Conservation (phyloP, 306 rosid species). For the Cicer arietinum region DNA sequence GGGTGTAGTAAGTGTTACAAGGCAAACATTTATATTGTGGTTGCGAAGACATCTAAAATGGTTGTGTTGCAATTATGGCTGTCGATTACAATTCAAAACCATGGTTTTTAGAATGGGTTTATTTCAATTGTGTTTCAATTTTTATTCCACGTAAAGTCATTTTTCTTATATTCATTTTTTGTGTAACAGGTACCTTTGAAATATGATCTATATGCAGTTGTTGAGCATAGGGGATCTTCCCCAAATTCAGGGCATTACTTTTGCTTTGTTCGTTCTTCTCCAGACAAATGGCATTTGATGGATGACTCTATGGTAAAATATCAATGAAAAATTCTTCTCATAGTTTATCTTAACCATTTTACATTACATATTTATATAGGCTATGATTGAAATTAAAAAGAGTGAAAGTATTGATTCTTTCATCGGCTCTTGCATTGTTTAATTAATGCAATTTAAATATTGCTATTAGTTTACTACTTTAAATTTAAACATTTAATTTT, state of each 20-base stretch:
- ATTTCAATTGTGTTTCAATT: not conserved
- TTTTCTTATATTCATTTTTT: slow-evolving; percentile 12
- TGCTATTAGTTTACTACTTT: not conserved
- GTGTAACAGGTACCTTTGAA: slow-evolving; percentile 51
- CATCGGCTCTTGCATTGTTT: not conserved
- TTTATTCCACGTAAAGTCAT: not conserved
- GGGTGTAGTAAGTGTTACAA: not conserved
- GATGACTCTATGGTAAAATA: slow-evolving; percentile 63
- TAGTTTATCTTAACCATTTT: not conserved
- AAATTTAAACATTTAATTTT: not conserved
- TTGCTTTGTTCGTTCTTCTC: slow-evolving; percentile 59
- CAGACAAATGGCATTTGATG: slow-evolving; percentile 60
- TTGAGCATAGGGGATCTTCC: slow-evolving; percentile 62
- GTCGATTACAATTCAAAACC: not conserved
- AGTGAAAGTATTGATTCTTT: not conserved
- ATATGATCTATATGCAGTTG: slow-evolving; percentile 70
- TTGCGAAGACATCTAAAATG: not conserved
- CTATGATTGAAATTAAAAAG: not conserved
- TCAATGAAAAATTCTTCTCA: not conserved
- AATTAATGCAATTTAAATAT: not conserved
- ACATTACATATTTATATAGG: not conserved
- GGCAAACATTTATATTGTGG: not conserved
- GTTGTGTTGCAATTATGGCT: not conserved
- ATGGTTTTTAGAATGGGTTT: too few species aligned
- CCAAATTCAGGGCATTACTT: slow-evolving; percentile 70